These are phyloP conservation scores for Pythium sp. DNA, from an alignment of 352 stramenopile genomes.

Conservation along the genomic window DNA sequence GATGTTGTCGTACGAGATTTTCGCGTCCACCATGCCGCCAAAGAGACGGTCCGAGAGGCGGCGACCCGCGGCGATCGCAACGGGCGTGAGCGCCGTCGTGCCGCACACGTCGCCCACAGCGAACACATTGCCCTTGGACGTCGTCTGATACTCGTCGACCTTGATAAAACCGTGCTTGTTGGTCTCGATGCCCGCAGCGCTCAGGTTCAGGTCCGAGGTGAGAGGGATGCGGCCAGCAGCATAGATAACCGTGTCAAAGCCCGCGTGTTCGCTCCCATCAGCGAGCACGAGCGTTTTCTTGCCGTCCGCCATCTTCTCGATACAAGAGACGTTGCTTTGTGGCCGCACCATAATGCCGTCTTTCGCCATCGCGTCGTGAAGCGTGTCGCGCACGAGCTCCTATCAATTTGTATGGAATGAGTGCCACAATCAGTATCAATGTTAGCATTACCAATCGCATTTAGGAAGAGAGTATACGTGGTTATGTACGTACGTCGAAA, in stretches of 20 bases:
- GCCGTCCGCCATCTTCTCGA: slow-evolving; percentile 40
- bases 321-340: slow-evolving; percentile 39
- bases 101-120: slow-evolving; percentile 76
- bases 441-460: neutral
- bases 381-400: slow-evolving; percentile 43
- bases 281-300: slow-evolving; percentile 53
- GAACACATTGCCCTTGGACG: slow-evolving; percentile 74
- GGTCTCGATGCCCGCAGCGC: slow-evolving; percentile 59
- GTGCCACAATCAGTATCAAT: neutral
- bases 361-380: slow-evolving; percentile 56
- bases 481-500: slow-evolving; percentile 71
- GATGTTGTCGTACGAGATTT: slow-evolving; percentile 89
- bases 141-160: slow-evolving; percentile 91
- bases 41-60: slow-evolving; percentile 87
- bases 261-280: slow-evolving; percentile 35
- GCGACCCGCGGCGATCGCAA: slow-evolving; percentile 84
- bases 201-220: slow-evolving; percentile 62
- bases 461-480: neutral
- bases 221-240: slow-evolving; percentile 61
- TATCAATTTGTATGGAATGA: slow-evolving; percentile 3
- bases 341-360: slow-evolving; percentile 53
- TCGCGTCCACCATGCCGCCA: slow-evolving; percentile 51
- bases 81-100: slow-evolving; percentile 73
- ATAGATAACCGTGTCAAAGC: slow-evolving; percentile 88
- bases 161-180: slow-evolving; percentile 69